Evolutionary conservation across 2,329 filamentous ascomycete genomes (phyloP).

Genomic region (Leptographium flavum): DNA sequence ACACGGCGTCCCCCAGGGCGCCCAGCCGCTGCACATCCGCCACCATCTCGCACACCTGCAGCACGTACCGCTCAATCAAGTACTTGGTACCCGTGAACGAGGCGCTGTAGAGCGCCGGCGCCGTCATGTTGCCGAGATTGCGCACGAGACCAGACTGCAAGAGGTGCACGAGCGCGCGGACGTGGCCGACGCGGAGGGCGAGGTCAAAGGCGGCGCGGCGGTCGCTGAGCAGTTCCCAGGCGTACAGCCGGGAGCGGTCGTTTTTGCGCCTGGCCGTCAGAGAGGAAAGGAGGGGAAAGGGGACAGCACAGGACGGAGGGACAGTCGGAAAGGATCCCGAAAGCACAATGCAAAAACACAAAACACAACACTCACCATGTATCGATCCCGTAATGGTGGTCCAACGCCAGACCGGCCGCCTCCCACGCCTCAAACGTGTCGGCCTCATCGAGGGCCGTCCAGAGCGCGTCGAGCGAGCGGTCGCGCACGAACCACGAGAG

Average conservation of each 20-base stretch:
- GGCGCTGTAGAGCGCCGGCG: slow-evolving; percentile 66
- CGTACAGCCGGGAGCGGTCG: slow-evolving; percentile 67
- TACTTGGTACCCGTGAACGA: slow-evolving; percentile 82
- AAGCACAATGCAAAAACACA: too few relatives aligned
- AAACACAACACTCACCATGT: slow-evolving; percentile 36
- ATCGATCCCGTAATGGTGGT: slow-evolving; percentile 67
- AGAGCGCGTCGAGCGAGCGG: slow-evolving; percentile 22
- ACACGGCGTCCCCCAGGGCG: slow-evolving; percentile 19
- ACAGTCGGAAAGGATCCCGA: not conserved
- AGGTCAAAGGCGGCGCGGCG: slow-evolving; percentile 31
- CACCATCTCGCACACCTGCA: slow-evolving; percentile 67
- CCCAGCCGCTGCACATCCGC: slow-evolving; percentile 59
- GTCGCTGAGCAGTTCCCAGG: slow-evolving; percentile 71
- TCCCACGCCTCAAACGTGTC: slow-evolving; percentile 75
- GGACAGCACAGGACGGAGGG: not conserved
- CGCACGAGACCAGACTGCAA: slow-evolving; percentile 66
- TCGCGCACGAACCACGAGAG: slow-evolving; percentile 3
- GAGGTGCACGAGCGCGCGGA: slow-evolving; percentile 62
- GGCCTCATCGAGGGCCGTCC: slow-evolving; percentile 52
- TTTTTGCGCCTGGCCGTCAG: slow-evolving; percentile 54
- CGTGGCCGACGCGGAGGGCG: slow-evolving; percentile 34
- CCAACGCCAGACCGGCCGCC: slow-evolving; percentile 67
- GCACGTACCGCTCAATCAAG: slow-evolving; percentile 82
- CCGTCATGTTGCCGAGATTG: slow-evolving; percentile 83
- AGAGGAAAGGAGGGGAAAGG: not conserved